These are phyloP conservation scores for Boletus coffeatus DNA, from an alignment of 1,284 basidiomycete genomes.

Conservation along the genomic window DNA sequence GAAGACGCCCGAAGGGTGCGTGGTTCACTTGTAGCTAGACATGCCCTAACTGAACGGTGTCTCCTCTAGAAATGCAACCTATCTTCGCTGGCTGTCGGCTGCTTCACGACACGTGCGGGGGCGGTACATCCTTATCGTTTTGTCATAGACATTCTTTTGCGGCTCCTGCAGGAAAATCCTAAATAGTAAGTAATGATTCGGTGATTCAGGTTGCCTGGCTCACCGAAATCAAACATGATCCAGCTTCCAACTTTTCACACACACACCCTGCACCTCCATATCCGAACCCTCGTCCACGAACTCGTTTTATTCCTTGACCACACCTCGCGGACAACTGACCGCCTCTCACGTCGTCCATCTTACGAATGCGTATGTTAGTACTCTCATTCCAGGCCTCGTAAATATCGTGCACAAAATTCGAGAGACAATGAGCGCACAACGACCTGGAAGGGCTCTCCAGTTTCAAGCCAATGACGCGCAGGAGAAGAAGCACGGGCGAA, in stretches of 20 bases:
- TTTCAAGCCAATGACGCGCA: constrained; percentile 23
- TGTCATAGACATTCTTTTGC: constrained; percentile 44
- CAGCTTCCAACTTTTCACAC: constrained; percentile 46
- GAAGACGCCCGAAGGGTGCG: constrained; percentile 33
- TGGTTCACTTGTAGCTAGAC: neutral
- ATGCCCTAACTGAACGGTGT: neutral
- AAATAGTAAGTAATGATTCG: constrained; percentile 31
- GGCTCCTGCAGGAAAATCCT: constrained; percentile 40
- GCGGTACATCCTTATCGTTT: constrained; percentile 57
- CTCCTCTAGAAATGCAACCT: constrained; percentile 39
- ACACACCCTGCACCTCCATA: constrained; percentile 46
- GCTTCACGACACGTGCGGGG: constrained; percentile 44
- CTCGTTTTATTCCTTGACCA: constrained; percentile 40
- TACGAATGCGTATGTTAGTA: constrained; percentile 72
- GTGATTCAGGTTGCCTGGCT: neutral
- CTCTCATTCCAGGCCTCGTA: constrained; percentile 61
- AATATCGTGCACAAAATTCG: constrained; percentile 52
- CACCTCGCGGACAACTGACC: constrained; percentile 48
- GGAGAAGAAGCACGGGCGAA: constrained; percentile 31
- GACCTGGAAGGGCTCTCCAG: constrained; percentile 39
- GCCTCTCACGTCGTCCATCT: constrained; percentile 69
- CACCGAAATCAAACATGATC: neutral
- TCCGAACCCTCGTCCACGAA: constrained; percentile 20
- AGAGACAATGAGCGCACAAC: constrained; percentile 64
- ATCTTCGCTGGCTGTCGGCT: constrained; percentile 38